Conservation (phyloP, 352 stramenopile genomes). For the Pythium scleroteichum region DNA sequence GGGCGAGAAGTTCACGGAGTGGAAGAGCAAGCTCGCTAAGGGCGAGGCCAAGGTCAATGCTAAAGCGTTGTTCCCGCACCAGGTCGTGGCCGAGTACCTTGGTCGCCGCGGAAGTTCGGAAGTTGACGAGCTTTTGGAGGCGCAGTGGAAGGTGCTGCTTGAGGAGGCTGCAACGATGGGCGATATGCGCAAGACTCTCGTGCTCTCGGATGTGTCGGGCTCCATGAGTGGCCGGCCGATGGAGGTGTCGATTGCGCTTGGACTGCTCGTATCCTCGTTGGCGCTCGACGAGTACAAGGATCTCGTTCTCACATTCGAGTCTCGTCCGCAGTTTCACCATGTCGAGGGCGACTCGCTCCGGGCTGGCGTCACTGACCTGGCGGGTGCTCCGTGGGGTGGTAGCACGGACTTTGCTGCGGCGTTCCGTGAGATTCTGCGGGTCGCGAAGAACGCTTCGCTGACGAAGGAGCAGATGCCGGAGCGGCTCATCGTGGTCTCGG, state of each 20-base stretch:
- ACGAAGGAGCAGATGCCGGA: conserved; percentile 48
- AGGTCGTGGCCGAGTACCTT: conserved; percentile 48
- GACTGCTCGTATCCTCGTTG: conserved; percentile 43
- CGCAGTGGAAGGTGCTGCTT: conserved; percentile 48
- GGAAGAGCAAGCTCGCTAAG: conserved; percentile 33
- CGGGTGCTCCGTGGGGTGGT: conserved; percentile 39
- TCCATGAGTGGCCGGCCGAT: conserved; percentile 38
- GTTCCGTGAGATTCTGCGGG: conserved; percentile 53
- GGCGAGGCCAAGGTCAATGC: conserved; percentile 49
- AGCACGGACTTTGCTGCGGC: conserved; percentile 68
- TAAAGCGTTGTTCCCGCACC: conserved; percentile 46
- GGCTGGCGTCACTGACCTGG: conserved; percentile 30
- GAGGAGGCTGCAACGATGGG: conserved; percentile 32
- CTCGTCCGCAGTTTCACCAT: conserved; percentile 38
- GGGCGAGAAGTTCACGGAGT: conserved; percentile 36
- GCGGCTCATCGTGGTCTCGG: conserved; percentile 73
- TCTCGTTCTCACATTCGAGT: conserved; percentile 59
- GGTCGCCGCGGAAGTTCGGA: conserved; percentile 6
- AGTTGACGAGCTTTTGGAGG: conserved; percentile 45
- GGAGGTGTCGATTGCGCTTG: conserved; percentile 43
- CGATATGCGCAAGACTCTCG: conserved; percentile 37
- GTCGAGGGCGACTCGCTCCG: conserved; percentile 36
- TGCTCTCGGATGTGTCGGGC: conserved; percentile 52
- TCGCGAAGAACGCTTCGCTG: conserved; percentile 39
- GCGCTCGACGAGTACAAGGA: conserved; percentile 49